Conservation (phyloP, 2,329 filamentous ascomycete genomes). For the Epichloe scottii region DNA sequence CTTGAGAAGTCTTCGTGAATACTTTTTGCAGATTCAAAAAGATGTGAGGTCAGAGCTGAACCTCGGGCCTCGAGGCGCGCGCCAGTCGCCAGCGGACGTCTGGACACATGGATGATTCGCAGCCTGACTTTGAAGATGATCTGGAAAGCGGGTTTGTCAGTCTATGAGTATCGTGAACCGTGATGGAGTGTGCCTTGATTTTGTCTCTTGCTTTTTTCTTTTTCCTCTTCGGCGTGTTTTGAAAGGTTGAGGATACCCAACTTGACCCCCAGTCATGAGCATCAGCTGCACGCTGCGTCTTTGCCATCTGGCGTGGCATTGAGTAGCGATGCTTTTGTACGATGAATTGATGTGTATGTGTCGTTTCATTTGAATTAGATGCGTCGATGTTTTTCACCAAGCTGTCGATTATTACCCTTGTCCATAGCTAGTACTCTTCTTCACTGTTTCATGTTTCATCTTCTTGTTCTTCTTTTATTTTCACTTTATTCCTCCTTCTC, state of each 20-base stretch:
- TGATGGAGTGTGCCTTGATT: not conserved
- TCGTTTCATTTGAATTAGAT: not conserved
- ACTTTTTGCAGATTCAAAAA: constrained; percentile 77
- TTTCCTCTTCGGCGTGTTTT: not conserved
- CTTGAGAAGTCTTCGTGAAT: constrained; percentile 62
- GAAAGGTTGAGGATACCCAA: not conserved
- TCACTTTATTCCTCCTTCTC: not conserved
- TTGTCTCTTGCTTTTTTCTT: not conserved
- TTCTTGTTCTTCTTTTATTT: not conserved
- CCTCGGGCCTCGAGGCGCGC: constrained; percentile 23
- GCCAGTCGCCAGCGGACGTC: constrained; percentile 8
- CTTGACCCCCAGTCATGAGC: not conserved
- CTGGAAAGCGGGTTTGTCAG: constrained; percentile 2
- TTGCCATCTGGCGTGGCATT: not conserved
- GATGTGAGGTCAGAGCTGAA: constrained; percentile 52
- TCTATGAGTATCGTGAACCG: not conserved
- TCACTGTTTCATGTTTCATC: not conserved
- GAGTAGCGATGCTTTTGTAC: not conserved
- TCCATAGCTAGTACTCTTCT: not conserved
- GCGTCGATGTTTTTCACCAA: not conserved
- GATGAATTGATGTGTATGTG: not conserved
- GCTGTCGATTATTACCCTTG: not conserved
- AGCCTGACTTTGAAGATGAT: constrained; percentile 19
- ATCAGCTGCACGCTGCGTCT: not conserved
- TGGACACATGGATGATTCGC: constrained; percentile 10